These are phyloP conservation scores for Omphalea diandra DNA, from an alignment of 441 rosid genomes.

Conservation along the genomic window DNA sequence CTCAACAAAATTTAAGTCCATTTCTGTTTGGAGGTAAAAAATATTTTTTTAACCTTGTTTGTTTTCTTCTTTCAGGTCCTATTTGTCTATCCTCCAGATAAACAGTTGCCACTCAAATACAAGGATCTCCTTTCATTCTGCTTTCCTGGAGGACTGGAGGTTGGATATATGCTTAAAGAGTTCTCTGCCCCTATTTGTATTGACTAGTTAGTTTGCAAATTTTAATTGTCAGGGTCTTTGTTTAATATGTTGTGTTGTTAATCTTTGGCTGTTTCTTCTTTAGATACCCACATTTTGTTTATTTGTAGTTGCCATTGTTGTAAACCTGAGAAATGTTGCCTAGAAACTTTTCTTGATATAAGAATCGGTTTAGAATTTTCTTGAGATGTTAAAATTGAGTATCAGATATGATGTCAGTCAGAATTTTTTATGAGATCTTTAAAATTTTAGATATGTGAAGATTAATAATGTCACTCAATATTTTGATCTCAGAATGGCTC, in stretches of 20 bases:
- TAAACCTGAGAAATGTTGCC: neutral
- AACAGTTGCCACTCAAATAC: slow-evolving; percentile 71
- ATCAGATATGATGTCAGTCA: too few species aligned
- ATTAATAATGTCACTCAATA: neutral
- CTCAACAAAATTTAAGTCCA: neutral
- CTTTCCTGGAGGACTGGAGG: slow-evolving; percentile 97
- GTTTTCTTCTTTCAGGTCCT: slow-evolving; percentile 55
- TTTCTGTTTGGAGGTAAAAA: neutral
- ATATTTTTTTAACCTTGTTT: slow-evolving; percentile 18
- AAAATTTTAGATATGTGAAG: neutral
- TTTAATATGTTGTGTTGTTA: neutral
- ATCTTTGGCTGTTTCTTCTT: neutral
- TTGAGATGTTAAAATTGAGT: neutral
- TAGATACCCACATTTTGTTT: neutral
- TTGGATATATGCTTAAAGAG: slow-evolving; percentile 29
- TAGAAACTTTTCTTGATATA: neutral
- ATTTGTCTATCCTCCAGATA: slow-evolving; percentile 90
- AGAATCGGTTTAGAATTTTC: neutral
- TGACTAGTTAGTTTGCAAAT: neutral
- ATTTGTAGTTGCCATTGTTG: neutral
- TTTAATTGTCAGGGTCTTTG: neutral
- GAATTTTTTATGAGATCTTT: slow-evolving; percentile 5
- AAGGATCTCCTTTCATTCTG: slow-evolving; percentile 94
- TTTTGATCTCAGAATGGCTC: neutral
- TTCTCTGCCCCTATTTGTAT: neutral